A percentile compares a stretch with the other conserved stretches of the same genome.
phyloP scores from a whole-genome alignment of 441 rosid genomes.

The Pelargonium fulgidum region DNA sequence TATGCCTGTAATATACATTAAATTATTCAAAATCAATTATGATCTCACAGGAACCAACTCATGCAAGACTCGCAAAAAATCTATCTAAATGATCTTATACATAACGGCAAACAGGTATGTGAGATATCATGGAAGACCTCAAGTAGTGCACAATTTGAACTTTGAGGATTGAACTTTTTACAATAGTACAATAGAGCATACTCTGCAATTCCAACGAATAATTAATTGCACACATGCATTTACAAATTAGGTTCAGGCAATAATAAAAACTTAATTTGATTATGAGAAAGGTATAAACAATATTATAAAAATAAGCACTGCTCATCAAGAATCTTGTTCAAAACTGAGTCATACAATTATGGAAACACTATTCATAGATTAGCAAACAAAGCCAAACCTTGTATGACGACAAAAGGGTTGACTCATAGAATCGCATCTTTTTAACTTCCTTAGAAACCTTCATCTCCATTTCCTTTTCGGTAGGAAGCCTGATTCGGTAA shows the following conservation, averaged over 20 bases:
- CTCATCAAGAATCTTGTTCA: too few species aligned
- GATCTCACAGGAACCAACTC: neutral
- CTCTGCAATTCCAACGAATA: too few species aligned
- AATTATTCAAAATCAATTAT: neutral
- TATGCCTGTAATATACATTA: slow-evolving; percentile 46
- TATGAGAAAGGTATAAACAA: too few species aligned
- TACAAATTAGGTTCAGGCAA: too few species aligned
- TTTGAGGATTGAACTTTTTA: too few species aligned
- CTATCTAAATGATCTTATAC: neutral
- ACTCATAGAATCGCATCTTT: slow-evolving; percentile 79
- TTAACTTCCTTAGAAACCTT: slow-evolving; percentile 90
- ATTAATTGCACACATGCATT: too few species aligned
- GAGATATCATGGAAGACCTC: too few species aligned
- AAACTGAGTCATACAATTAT: neutral
- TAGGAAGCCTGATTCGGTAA: slow-evolving; percentile 92
- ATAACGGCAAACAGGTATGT: too few species aligned
- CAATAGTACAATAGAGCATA: too few species aligned
- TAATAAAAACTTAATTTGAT: too few species aligned
- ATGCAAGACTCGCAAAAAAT: neutral
- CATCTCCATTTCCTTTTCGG: slow-evolving; percentile 95
- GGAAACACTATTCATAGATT: slow-evolving; percentile 8
- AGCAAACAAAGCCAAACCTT: slow-evolving; percentile 44
- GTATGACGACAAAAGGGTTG: slow-evolving; percentile 66
- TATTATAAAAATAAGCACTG: too few species aligned
- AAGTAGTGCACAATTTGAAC: too few species aligned